Evolutionary conservation across 2,329 filamentous ascomycete species (phyloP).

Genomic region (Clarireedia monteithiana): DNA sequence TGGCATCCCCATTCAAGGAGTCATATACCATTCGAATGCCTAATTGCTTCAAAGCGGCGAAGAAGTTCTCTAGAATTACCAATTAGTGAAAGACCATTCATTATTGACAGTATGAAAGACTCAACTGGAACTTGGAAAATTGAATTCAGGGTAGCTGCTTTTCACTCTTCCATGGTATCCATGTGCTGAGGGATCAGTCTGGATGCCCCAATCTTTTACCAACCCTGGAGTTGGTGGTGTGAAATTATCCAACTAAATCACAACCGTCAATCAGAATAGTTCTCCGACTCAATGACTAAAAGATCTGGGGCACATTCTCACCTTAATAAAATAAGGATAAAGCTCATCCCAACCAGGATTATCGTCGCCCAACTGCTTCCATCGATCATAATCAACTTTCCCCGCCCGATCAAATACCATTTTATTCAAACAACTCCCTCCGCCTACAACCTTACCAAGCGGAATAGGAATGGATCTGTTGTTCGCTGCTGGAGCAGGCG

Average conservation of each 20-base stretch:
- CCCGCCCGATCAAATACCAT: conserved; percentile 21
- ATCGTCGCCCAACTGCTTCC: conserved; percentile 35
- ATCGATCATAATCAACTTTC: conserved; percentile 30
- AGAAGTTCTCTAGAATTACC: conserved; percentile 1
- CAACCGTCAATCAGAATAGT: not conserved
- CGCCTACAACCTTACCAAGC: conserved; percentile 31
- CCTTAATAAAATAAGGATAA: conserved; percentile 7
- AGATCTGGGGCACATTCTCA: not conserved
- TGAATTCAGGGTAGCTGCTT: conserved; percentile 4
- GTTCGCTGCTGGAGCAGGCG: conserved; percentile 29
- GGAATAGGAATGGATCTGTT: conserved; percentile 18
- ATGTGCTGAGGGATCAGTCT: not conserved
- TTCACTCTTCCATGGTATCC: conserved; percentile 3
- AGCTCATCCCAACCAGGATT: conserved; percentile 35
- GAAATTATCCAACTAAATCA: not conserved
- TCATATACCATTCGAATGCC: conserved; percentile 1
- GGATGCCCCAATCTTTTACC: conserved; percentile 1
- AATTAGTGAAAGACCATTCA: not conserved
- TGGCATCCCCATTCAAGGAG: conserved; percentile 1
- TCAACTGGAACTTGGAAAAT: conserved; percentile 5
- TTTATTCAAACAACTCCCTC: conserved; percentile 30
- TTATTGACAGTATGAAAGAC: not conserved
- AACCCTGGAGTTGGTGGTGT: not conserved
- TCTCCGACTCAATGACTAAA: not conserved
- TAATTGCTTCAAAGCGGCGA: conserved; percentile 3